phyloP scores from a whole-genome alignment of 768 basidiomycete species.

The Rhizopogon sp. region DNA sequence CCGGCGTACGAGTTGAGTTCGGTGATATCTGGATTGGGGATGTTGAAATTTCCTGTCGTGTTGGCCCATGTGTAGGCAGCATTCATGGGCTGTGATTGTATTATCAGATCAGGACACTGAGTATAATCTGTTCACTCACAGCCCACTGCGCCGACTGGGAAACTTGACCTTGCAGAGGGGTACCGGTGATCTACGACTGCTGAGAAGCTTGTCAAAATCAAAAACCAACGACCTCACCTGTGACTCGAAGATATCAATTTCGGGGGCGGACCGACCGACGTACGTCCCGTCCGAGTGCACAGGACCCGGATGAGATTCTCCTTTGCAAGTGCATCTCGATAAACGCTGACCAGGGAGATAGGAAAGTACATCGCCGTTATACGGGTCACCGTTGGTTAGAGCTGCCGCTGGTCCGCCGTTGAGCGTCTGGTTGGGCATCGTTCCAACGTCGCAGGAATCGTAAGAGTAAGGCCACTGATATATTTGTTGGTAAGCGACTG shows the following conservation, averaged over 20 bases:
- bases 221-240: slow-evolving; percentile 37
- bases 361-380: slow-evolving; percentile 53
- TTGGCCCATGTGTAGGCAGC: slow-evolving; percentile 67
- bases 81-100: slow-evolving; percentile 65
- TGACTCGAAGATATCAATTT: slow-evolving; percentile 90
- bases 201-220: neutral
- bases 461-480: slow-evolving; percentile 78
- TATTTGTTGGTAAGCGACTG: slow-evolving; percentile 3
- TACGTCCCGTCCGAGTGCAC: slow-evolving; percentile 70
- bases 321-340: slow-evolving; percentile 83
- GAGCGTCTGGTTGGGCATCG: slow-evolving; percentile 75
- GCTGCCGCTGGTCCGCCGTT: slow-evolving; percentile 62
- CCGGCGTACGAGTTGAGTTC: slow-evolving; percentile 65
- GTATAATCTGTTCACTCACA: slow-evolving; percentile 36
- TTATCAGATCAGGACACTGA: neutral
- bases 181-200: slow-evolving; percentile 27
- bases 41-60: slow-evolving; percentile 50
- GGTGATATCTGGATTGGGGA: slow-evolving; percentile 48
- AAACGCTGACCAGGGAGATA: slow-evolving; percentile 86
- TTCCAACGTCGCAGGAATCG: slow-evolving; percentile 91
- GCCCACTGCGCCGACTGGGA: slow-evolving; percentile 85
- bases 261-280: slow-evolving; percentile 79
- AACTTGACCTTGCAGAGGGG: slow-evolving; percentile 48
- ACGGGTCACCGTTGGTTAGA: slow-evolving; percentile 52
- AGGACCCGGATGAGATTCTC: slow-evolving; percentile 87